Conservation (phyloP, 805 yeast genomes). For the Lipomyces kockii region DNA sequence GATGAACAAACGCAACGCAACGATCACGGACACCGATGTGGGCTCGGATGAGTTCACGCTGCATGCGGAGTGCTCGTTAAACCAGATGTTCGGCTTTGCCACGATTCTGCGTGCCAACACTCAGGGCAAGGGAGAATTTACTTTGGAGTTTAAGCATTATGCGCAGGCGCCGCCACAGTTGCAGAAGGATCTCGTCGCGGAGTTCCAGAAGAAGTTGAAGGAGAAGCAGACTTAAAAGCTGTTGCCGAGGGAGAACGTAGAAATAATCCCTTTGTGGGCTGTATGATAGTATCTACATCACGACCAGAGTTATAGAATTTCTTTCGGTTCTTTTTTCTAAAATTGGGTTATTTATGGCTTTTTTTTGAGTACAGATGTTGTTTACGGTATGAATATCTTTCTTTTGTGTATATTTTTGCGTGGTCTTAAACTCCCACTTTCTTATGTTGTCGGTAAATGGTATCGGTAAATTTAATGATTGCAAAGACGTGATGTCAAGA, state of each 20-base stretch:
- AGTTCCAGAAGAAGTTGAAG: constrained; percentile 64
- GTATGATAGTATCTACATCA: background rate
- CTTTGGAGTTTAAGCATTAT: constrained; percentile 91
- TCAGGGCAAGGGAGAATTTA: constrained; percentile 98
- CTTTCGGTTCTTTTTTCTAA: background rate
- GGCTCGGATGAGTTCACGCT: constrained; percentile 93
- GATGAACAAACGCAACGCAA: constrained; percentile 88
- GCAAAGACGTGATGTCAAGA: background rate
- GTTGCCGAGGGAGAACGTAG: background rate
- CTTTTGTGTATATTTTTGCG: background rate
- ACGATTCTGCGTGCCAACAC: constrained; percentile 93
- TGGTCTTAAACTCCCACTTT: background rate
- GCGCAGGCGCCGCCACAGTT: constrained; percentile 88
- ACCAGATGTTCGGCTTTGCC: constrained; percentile 95
- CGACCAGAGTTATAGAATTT: background rate
- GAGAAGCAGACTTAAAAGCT: constrained; percentile 10
- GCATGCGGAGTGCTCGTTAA: constrained; percentile 93
- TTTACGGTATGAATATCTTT: background rate
- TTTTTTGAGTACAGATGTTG: background rate
- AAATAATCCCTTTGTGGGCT: background rate
- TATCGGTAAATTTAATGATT: background rate
- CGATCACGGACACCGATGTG: constrained; percentile 91
- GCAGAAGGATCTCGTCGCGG: constrained; percentile 88
- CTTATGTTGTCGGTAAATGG: background rate
- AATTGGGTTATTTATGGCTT: background rate